Evolutionary conservation across 495 filamentous ascomycete species (phyloP).

Genomic region (Aspergillus sclerotiicarbonarius): DNA sequence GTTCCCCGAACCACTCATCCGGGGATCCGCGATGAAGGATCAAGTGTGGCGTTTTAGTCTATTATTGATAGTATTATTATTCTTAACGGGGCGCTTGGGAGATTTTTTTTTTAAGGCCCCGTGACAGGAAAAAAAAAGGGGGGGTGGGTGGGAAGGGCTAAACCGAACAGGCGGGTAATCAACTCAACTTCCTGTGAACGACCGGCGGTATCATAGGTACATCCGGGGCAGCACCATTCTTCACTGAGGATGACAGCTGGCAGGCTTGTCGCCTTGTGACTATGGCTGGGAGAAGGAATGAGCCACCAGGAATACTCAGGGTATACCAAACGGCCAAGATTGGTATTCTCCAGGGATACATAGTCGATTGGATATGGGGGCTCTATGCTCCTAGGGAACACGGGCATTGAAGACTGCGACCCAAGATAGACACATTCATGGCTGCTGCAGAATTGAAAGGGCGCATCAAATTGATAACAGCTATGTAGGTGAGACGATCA

Average conservation of each 20-base stretch:
- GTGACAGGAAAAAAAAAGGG: slow-evolving; percentile 17
- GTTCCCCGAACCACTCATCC: slow-evolving; percentile 23
- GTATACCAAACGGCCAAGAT: background rate
- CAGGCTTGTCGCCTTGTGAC: slow-evolving; percentile 24
- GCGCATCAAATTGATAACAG: slow-evolving; percentile 6
- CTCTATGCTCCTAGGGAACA: background rate
- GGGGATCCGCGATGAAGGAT: slow-evolving; percentile 13
- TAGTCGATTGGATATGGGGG: background rate
- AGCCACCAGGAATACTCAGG: slow-evolving; percentile 10
- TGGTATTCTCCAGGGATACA: slow-evolving; percentile 1
- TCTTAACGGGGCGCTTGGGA: slow-evolving; percentile 2
- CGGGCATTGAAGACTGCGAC: slow-evolving; percentile 1
- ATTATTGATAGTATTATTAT: slow-evolving; percentile 3
- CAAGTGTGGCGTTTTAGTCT: slow-evolving; percentile 18
- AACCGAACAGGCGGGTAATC: background rate
- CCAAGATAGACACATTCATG: slow-evolving; percentile 5
- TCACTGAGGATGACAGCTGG: slow-evolving; percentile 25
- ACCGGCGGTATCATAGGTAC: background rate
- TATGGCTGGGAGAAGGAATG: slow-evolving; percentile 8
- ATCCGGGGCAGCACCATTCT: background rate
- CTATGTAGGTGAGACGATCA: slow-evolving; percentile 18
- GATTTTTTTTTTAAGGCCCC: slow-evolving; percentile 12
- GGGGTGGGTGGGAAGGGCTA: slow-evolving; percentile 9
- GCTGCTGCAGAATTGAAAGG: slow-evolving; percentile 5
- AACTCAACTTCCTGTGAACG: background rate